Percentiles rank a stretch among this genome's conserved stretches.
Conservation (phyloP, 2,329 filamentous ascomycete species). For the Sphaerostilbella broomeana region DNA sequence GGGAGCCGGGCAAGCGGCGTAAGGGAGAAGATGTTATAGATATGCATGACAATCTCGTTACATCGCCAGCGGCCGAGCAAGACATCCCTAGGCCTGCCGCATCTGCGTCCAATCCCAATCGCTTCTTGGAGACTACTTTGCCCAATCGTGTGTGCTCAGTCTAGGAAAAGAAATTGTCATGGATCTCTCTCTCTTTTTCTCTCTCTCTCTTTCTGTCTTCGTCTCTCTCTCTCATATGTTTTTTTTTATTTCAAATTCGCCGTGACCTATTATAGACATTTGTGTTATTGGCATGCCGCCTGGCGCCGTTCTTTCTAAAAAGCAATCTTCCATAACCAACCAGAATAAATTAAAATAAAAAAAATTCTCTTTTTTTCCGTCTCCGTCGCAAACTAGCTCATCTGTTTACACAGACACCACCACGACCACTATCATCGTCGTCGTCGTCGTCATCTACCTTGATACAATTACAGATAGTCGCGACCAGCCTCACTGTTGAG, state of each 20-base stretch:
- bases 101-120: constrained; percentile 9
- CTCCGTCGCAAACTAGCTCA: too few species aligned
- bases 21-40: constrained; percentile 11
- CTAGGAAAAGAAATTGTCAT: too few species aligned
- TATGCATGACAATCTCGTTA: constrained; percentile 13
- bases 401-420: too few species aligned
- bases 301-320: constrained; percentile 10
- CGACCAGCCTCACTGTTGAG: constrained; percentile 56
- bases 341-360: too few species aligned
- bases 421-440: too few species aligned
- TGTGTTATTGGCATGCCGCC: constrained; percentile 8
- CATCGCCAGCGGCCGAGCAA: constrained; percentile 5
- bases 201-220: too few species aligned
- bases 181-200: too few species aligned
- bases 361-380: too few species aligned
- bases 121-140: constrained; percentile 5
- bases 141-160: constrained; percentile 9
- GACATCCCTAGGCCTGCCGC: constrained; percentile 7
- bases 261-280: constrained; percentile 10
- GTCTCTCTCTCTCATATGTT: constrained; percentile 1
- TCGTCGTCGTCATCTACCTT: constrained; percentile 4
- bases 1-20: constrained; percentile 6
- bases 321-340: constrained; percentile 1
- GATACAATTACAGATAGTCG: constrained; percentile 54
- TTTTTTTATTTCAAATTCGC: constrained; percentile 3